Percentiles rank a stretch among this genome's conserved stretches.
Conservation (phyloP, 169 alveolate genomes). For the Perkinsus chesapeaki region DNA sequence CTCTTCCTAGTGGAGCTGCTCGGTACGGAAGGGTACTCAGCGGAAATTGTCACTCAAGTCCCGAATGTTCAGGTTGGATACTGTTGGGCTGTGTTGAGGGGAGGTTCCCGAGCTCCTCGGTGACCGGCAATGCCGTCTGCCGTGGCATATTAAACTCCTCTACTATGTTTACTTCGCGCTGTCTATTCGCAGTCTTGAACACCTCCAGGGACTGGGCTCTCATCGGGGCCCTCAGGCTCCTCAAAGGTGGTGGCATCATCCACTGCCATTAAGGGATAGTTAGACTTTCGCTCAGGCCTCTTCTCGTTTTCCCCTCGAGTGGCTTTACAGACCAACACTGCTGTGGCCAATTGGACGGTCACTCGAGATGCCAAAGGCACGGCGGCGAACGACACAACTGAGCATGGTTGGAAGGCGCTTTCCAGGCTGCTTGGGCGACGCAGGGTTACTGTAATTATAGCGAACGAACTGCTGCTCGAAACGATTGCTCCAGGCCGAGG, state of each 20-base stretch:
- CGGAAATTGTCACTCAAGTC: background rate
- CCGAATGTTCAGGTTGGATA: background rate
- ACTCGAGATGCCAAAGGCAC: background rate
- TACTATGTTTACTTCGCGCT: background rate
- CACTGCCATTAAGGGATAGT: background rate
- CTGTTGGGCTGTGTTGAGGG: background rate
- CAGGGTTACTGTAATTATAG: background rate
- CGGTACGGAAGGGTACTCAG: background rate
- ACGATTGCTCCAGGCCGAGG: background rate
- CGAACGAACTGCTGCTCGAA: background rate
- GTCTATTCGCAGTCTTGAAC: background rate
- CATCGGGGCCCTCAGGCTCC: background rate
- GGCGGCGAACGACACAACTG: background rate
- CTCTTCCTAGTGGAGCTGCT: background rate
- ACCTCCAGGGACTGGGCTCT: constrained; percentile 2
- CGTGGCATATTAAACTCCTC: background rate
- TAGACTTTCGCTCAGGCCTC: background rate
- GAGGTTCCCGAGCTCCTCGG: background rate
- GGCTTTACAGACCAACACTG: background rate
- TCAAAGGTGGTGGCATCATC: background rate
- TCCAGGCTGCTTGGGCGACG: background rate
- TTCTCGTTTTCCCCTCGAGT: background rate
- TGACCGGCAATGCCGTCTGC: background rate
- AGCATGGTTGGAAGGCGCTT: background rate
- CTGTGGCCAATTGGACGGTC: background rate